phyloP scores from a whole-genome alignment of 2,329 filamentous ascomycete genomes.

The Zasmidium citrigriseum region DNA sequence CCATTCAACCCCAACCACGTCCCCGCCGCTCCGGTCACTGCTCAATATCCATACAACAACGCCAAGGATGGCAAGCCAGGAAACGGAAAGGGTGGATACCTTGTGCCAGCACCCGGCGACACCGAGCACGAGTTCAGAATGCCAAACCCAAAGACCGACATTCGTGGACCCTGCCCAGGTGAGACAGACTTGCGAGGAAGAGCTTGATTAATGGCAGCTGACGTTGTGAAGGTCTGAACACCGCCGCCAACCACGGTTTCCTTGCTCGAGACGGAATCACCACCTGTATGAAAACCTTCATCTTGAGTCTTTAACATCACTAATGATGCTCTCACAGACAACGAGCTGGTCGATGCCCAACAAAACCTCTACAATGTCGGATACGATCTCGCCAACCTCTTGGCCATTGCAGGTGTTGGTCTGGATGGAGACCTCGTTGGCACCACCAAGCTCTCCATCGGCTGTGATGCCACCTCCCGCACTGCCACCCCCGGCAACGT shows the following conservation, averaged over 20 bases:
- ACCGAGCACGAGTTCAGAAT: slow-evolving; percentile 41
- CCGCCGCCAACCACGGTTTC: slow-evolving; percentile 48
- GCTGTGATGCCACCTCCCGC: slow-evolving; percentile 46
- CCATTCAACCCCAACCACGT: slow-evolving; percentile 39
- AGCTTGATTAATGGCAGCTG: too few species aligned
- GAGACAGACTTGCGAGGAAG: too few species aligned
- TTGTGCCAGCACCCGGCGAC: slow-evolving; percentile 46
- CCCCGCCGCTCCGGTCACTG: slow-evolving; percentile 34
- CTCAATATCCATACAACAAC: slow-evolving; percentile 44
- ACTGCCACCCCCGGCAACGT: slow-evolving; percentile 38
- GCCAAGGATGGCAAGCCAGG: slow-evolving; percentile 45
- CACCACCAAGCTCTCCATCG: slow-evolving; percentile 46
- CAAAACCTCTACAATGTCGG: slow-evolving; percentile 50
- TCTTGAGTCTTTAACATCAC: too few species aligned
- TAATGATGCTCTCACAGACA: slow-evolving; percentile 16
- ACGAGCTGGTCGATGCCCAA: slow-evolving; percentile 48
- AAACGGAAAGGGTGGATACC: slow-evolving; percentile 44
- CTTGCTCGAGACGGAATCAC: slow-evolving; percentile 45
- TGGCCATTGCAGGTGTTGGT: slow-evolving; percentile 43
- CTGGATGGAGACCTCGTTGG: slow-evolving; percentile 42
- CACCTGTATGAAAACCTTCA: too few species aligned
- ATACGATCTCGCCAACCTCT: slow-evolving; percentile 43
- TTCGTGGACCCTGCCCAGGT: slow-evolving; percentile 46
- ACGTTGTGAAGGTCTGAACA: too few species aligned
- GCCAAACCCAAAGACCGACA: slow-evolving; percentile 38